Percentiles rank a stretch among this genome's conserved stretches.
phyloP scores from a whole-genome alignment of 495 filamentous ascomycete genomes.

The Lasiosphaeriaceae sp. region DNA sequence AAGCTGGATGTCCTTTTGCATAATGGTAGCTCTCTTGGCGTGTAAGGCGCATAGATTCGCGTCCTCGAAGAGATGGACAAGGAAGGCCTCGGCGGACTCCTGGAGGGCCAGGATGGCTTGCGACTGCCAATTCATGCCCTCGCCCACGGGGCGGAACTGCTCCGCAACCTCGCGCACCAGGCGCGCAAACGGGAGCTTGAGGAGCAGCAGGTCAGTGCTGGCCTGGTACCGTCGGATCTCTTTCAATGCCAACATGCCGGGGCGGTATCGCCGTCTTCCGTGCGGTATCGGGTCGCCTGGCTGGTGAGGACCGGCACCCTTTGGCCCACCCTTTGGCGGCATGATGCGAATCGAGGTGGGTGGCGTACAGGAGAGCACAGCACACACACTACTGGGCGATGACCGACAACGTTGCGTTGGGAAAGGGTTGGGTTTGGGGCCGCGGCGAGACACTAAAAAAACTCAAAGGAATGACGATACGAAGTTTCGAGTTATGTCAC shows the following conservation, averaged over 20 bases:
- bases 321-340: too few species aligned
- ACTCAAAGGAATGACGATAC: too few species aligned
- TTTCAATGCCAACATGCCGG: conserved; percentile 76
- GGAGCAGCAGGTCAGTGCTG: conserved; percentile 73
- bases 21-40: conserved; percentile 93
- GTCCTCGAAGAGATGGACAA: conserved; percentile 93
- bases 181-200: conserved; percentile 81
- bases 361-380: too few species aligned
- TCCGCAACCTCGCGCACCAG: conserved; percentile 85
- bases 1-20: conserved; percentile 94
- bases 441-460: too few species aligned
- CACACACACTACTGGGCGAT: too few species aligned
- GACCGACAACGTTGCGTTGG: too few species aligned
- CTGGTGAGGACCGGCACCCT: too few species aligned
- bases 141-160: conserved; percentile 45
- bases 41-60: conserved; percentile 94
- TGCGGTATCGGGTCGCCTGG: conserved; percentile 65
- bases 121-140: conserved; percentile 81
- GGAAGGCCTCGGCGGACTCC: conserved; percentile 87
- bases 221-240: conserved; percentile 86
- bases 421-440: too few species aligned
- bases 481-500: too few species aligned
- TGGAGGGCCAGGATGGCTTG: conserved; percentile 87
- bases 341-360: too few species aligned
- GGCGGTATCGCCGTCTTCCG: conserved; percentile 67